These are phyloP conservation scores for Crithidia mellificae DNA, from an alignment of 208 protist species.

Conservation along the genomic window DNA sequence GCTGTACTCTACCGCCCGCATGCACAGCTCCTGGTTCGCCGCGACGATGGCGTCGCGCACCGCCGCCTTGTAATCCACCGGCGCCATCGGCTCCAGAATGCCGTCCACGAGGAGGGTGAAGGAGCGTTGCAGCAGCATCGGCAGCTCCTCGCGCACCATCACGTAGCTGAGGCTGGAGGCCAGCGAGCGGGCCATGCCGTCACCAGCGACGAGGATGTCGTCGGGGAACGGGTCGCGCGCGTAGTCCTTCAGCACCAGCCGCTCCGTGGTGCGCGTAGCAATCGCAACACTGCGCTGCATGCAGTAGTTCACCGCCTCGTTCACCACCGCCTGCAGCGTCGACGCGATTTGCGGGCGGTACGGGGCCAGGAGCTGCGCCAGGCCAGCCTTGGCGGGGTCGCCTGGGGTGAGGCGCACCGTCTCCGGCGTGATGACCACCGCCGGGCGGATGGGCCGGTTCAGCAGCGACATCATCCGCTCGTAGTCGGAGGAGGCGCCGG, in stretches of 20 bases:
- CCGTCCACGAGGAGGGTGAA: conserved; percentile 28
- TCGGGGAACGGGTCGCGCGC: conserved; percentile 89
- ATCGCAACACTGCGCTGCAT: conserved; percentile 96
- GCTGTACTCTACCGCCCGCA: conserved; percentile 80
- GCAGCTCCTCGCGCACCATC: conserved; percentile 94
- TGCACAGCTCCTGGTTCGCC: conserved; percentile 72
- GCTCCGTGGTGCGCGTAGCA: conserved; percentile 86
- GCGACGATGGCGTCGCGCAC: conserved; percentile 37
- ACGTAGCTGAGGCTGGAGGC: conserved; percentile 79
- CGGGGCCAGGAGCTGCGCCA: conserved; percentile 19
- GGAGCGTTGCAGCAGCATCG: conserved; percentile 43
- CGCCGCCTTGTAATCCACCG: conserved; percentile 20
- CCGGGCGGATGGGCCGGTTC: conserved; percentile 37
- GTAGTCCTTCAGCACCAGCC: conserved; percentile 97
- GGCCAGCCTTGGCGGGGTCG: conserved; percentile 28
- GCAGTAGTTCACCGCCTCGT: conserved; percentile 85
- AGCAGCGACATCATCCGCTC: conserved; percentile 32
- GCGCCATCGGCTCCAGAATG: conserved; percentile 21
- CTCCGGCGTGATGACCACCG: conserved; percentile 55
- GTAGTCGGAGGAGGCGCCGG: conserved; percentile 19
- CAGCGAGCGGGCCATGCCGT: conserved; percentile 82
- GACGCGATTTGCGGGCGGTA: conserved; percentile 50
- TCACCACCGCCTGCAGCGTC: conserved; percentile 85
- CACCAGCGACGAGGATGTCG: conserved; percentile 58
- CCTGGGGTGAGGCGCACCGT: conserved; percentile 53